Base-by-base conservation (phyloP, 768 basidiomycete species). In the Termitomyces sp. region DNA sequence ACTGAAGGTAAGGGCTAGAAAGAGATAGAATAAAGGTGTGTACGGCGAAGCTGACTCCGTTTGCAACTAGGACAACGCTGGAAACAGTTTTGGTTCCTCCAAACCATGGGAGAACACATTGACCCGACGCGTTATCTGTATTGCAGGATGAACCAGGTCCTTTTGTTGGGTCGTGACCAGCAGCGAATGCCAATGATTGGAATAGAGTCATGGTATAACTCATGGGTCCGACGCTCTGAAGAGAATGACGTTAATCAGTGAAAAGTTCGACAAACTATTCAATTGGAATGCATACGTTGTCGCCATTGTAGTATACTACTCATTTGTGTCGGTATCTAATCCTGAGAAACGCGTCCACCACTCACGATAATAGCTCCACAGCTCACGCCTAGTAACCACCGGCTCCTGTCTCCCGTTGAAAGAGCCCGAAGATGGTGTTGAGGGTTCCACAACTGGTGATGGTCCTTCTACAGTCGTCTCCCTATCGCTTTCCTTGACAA, bases 331-430 rank as follows among this genome's bases (percentile, higher is more conserved):
- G 60, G 44, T 47, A 12, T 26, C n/a, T 22, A 18, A 36, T 33
- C 16, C 24, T 6, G 55, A 18, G 26, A 38, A 50, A 18, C 36
- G 50, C 54, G 47, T 62, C 57, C 44, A 40, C 20, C 28, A 80
- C 83, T 33, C 50, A 89, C 88, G 61, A 68, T 91, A 91, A 65
- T 91, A 92, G 54, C 83, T 84, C 90, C 90, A 92, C 8, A 92
- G 72, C 66, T 92, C 90, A 65, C 69, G 80, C 50, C 85, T 77
- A 18, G 85, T 89, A 5, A 91, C 89, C 8, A 86, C 66, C 0
- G 90, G 90, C 55, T 88, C 90, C 4, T 52, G 51, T 40, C 26
- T 40, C 6, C 51, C 18, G 3, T 6, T 36, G 14, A 24, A 38
- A 26, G 24, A 28, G 18, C 26, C 18, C 24, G 18, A n/a, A 52